Conservation (phyloP, 495 filamentous ascomycete species). For the Halenospora varia region DNA sequence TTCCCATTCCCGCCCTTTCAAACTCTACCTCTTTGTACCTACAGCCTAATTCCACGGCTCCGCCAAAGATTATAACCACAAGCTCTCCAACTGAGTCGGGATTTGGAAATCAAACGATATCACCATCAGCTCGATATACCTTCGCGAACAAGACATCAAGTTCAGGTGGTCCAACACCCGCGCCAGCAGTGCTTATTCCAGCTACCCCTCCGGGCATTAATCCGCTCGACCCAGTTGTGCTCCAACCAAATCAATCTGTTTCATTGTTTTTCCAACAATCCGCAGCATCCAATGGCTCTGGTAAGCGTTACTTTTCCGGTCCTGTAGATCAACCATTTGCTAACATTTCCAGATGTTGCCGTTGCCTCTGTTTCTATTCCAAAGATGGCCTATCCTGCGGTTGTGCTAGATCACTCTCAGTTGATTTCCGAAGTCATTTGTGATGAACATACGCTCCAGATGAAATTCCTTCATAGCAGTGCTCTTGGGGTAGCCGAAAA, state of each 20-base stretch:
- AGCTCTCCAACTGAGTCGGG: no score
- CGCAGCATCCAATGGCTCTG: background rate
- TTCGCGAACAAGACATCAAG: no score
- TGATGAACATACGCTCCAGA: background rate
- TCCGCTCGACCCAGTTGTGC: background rate
- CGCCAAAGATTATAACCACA: no score
- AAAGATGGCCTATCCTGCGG: conserved; percentile 2
- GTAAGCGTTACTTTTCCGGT: background rate
- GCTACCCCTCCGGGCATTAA: background rate
- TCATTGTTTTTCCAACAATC: background rate
- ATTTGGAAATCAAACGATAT: no score
- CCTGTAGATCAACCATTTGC: background rate
- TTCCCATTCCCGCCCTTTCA: no score
- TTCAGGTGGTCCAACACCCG: background rate
- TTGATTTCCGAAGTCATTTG: background rate
- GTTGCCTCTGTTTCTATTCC: background rate
- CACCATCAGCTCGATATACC: no score
- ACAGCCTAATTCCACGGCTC: no score
- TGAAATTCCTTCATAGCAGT: background rate
- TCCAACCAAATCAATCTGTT: background rate
- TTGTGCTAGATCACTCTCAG: background rate
- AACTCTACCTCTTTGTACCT: no score
- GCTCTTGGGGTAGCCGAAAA: background rate
- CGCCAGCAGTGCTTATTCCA: background rate
- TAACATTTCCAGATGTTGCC: background rate